Evolutionary conservation across 2,329 filamentous ascomycete genomes (phyloP).

Genomic region (Epicoccum sorghinum): DNA sequence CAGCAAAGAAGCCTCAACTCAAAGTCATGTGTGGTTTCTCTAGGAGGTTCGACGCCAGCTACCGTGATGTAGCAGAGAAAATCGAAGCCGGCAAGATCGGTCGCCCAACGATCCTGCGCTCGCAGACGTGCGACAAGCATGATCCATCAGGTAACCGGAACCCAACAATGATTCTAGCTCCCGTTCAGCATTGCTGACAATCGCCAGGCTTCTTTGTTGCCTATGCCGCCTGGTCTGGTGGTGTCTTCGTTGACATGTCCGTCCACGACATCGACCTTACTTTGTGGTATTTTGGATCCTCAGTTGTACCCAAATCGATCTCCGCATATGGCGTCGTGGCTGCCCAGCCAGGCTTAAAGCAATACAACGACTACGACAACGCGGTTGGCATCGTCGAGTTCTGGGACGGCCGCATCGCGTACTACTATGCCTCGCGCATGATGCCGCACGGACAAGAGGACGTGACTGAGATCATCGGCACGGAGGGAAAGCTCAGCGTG

Average conservation of each 20-base stretch:
- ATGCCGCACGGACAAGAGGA: conserved; percentile 73
- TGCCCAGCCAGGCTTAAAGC: conserved; percentile 62
- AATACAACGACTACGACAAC: conserved; percentile 67
- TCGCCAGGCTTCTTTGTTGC: conserved; percentile 68
- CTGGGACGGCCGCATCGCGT: conserved; percentile 66
- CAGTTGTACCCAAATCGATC: conserved; percentile 55
- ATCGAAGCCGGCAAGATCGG: conserved; percentile 64
- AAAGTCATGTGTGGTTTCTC: conserved; percentile 73
- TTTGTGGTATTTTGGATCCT: conserved; percentile 63
- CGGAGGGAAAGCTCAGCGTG: conserved; percentile 66
- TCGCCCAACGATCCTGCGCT: conserved; percentile 64
- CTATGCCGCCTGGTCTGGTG: conserved; percentile 69
- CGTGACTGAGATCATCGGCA: conserved; percentile 70
- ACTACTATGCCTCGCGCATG: conserved; percentile 69
- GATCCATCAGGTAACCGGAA: conserved; percentile 54
- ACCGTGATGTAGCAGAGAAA: conserved; percentile 64
- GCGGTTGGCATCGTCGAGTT: conserved; percentile 71
- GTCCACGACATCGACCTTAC: conserved; percentile 73
- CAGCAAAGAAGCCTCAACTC: conserved; percentile 60
- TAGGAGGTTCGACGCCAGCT: conserved; percentile 69
- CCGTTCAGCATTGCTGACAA: neutral
- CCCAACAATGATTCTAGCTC: conserved; percentile 25
- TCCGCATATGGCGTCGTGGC: conserved; percentile 64
- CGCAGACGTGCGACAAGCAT: conserved; percentile 70
- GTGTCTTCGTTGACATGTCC: conserved; percentile 74